These are phyloP conservation scores for Talaromyces sp. DNA, from an alignment of 2,329 filamentous ascomycete species.

Conservation along the genomic window DNA sequence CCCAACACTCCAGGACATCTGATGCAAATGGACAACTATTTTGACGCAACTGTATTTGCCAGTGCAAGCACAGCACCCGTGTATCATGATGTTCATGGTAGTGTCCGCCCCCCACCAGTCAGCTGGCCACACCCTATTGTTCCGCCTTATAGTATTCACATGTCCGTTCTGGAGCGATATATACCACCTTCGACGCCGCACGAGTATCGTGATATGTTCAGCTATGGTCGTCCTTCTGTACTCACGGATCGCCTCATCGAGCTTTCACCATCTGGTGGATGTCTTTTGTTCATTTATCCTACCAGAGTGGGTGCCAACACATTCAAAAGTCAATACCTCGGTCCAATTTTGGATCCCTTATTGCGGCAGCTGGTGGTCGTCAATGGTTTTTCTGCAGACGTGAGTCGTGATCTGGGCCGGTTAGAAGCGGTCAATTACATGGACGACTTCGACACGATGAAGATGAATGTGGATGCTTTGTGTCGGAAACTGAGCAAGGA, in stretches of 20 bases:
- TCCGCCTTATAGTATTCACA: constrained; percentile 57
- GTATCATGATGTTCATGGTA: constrained; percentile 54
- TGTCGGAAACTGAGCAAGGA: constrained; percentile 35
- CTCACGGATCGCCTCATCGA: constrained; percentile 60
- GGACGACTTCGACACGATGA: constrained; percentile 53
- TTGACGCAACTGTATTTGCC: constrained; percentile 59
- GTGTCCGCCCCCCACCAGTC: constrained; percentile 34
- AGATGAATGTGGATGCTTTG: constrained; percentile 37
- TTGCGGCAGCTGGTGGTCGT: constrained; percentile 58
- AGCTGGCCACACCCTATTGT: constrained; percentile 57
- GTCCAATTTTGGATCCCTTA: constrained; percentile 59
- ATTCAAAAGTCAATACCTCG: constrained; percentile 59
- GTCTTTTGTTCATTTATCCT: constrained; percentile 61
- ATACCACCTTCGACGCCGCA: constrained; percentile 59
- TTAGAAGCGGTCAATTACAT: constrained; percentile 54
- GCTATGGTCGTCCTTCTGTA: constrained; percentile 52
- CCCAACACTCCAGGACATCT: constrained; percentile 53
- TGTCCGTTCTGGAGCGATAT: constrained; percentile 62
- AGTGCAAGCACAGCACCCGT: constrained; percentile 58
- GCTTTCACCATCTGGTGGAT: constrained; percentile 55
- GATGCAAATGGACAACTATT: constrained; percentile 57
- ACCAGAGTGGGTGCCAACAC: constrained; percentile 55
- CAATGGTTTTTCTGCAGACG: constrained; percentile 56
- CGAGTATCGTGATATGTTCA: constrained; percentile 60
- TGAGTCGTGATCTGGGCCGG: constrained; percentile 53